Evolutionary conservation across 768 basidiomycete genomes (phyloP), one percentile per base, ranked within the genome.

Genomic region (Boletus barrowsii): DNA sequence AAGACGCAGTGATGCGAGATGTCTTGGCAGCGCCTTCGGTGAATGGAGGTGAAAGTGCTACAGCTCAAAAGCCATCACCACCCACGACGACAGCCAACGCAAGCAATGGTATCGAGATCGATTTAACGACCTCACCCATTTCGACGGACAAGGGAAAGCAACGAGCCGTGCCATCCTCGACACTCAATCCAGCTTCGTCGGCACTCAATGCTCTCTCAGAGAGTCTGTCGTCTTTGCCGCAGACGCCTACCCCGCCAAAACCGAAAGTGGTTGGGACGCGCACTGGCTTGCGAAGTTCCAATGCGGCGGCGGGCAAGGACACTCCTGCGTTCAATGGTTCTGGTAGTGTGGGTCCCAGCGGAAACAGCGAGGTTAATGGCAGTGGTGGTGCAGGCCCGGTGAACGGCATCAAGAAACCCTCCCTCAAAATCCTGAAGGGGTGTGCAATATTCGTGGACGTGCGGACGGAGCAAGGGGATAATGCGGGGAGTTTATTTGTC

Each of bases 381-480:
- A 62, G 65, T 30, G 59, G 44, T n/a, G n/a, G n/a, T n/a, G n/a
- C n/a, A n/a, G n/a, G n/a, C n/a, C n/a, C n/a, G 33, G 71, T 66
- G 45, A 62, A 65, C 53, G 55, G 67, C 59, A 20, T 70, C 71
- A 65, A 59, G 62, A 67, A 67, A 39, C 56, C 63, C 22, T 55
- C 62, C 22, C 64, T 86, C 56, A 80, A 79, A 47, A 76, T 88
- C 35, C 73, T 95, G 55, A 83, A 84, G 51, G 80, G 83, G 11
- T 93, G 92, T 51, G 78, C 80, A 2, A 84, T 93, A 10, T 94
- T 90, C 62, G 92, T 95, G 45, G 93, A 95, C 64, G 90, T 96
- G 26, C 66, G 77, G 57, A 83, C 83, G 13, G 80, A 79, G 33
- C 83, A 86, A 54, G 91, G 88, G 0, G 90, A 91, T 49, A 84